Base-by-base conservation (phyloP, 176 grass and related monocot species). In the Carex scoparia region DNA sequence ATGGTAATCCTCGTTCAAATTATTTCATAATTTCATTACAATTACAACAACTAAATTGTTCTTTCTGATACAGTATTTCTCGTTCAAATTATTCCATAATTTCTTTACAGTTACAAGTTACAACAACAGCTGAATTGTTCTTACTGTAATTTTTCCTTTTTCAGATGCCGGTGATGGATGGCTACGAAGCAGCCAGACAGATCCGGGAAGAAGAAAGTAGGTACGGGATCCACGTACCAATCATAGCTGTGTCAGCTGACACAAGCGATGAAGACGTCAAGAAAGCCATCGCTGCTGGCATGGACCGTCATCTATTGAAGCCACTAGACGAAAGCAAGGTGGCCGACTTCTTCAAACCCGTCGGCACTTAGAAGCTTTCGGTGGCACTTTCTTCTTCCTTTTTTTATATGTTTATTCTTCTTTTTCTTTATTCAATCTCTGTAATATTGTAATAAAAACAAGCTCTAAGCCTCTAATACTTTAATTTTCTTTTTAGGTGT, bases 101-200 rank as follows among this genome's bases (percentile, higher is more conserved):
- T 82, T 51, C 13, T 54, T 80, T 82, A 51, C 48, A 51, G 10
- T 51, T 51, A 51, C 48, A 51, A 51, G 10, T 51, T 51, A 51
- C 48, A 51, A 51, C 48, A 77, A 74, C n/a, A 11, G 19, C 81
- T 49, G 4, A 58, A 66, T 91, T 61, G 84, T 55, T 61, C 2
- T 59, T 7, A 10, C 62, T 23, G 0, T 77, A 48, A 56, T 66
- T 0, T 69, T 65, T 10, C 48, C 8, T 85, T 42, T 56, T 84
- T 78, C 67, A 97, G 94, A 94, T 94, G 92, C 92, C 90, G 19
- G 31, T 87, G 53, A 94, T 97, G 85, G 83, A 97, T 54, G 94
- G 94, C 46, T 94, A 94, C 64, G 92, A 94, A 75, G 90, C 94
- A 18, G 94, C 94, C 3, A 92, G 59, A 60, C 54, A 37, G 32